These are phyloP conservation scores for Xylariomycetidae sp. DNA, from an alignment of 2,329 filamentous ascomycete genomes.

Conservation along the genomic window DNA sequence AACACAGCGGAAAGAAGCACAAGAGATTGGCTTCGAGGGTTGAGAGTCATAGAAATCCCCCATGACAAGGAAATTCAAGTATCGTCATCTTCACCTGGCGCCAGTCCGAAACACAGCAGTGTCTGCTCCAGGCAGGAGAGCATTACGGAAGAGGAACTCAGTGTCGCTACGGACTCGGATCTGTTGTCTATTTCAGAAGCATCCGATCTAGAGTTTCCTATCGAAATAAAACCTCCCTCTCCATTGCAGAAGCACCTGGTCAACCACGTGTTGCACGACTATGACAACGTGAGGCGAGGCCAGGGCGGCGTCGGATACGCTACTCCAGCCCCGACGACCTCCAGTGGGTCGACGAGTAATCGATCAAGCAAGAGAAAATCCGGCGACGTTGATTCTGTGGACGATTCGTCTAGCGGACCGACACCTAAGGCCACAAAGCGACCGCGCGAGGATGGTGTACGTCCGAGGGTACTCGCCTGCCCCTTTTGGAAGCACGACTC, in stretches of 20 bases:
- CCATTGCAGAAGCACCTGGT: not conserved
- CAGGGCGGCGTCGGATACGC: not conserved
- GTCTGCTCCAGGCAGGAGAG: no score
- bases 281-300: not conserved
- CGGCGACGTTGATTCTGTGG: not conserved
- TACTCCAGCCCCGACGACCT: not conserved
- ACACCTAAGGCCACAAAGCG: no score
- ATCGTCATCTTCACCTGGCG: no score
- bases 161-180: not conserved
- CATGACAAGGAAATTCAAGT: no score
- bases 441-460: not conserved
- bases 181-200: not conserved
- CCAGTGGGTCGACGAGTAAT: not conserved
- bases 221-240: not conserved
- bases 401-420: not conserved
- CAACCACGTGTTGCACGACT: not conserved
- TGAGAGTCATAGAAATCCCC: no score
- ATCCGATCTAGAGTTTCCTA: not conserved
- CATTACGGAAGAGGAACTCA: not conserved
- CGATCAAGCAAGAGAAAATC: not conserved
- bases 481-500: constrained; percentile 17
- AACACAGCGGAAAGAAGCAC: no score
- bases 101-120: no score
- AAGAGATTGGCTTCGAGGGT: no score
- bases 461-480: constrained; percentile 9